Evolutionary conservation across 2,329 filamentous ascomycete species (phyloP), one percentile per base, ranked within the genome.

Genomic region (Dendryphion nanum): DNA sequence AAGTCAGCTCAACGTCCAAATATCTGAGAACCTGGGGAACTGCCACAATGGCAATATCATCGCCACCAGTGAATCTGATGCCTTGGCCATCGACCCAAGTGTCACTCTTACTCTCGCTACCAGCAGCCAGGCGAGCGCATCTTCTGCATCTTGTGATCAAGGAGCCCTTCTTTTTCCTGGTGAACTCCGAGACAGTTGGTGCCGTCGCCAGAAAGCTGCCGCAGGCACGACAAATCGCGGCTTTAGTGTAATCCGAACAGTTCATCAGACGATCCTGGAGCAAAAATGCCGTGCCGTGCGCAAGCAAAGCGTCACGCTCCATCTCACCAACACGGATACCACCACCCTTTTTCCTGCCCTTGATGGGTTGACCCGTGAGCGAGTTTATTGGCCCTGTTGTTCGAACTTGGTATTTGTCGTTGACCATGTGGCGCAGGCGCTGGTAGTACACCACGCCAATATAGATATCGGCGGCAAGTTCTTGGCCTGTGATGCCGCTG

Each of bases 291-390:
- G 90, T 93, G 17, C 93, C 93, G 74, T 98, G 93, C 4, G 93
- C 93, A 40, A 98, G 79, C 16, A 98, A 76, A 3, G 91, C 88
- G 67, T 98, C 93, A 51, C 93, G 86, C 72, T 98, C 93, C 93
- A 98, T 98, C 70, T 98, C 93, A 69, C 93, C 93, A 19, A 98
- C 91, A 76, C 93, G 89, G 63, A 98, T 96, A 83, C 93, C 93
- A 72, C 93, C 93, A 61, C 91, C 93, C 69, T 91, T 88, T 65
- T 94, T 93, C 65, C 93, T 79, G 48, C 93, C 93, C 74, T 97
- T 96, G 75, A 98, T 93, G 28, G 93, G 93, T 65, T 98, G 93
- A 20, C 91, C 90, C 0, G 91, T 97, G 13, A 93, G 81, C 17
- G 85, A 81, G 38, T 93, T 93, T 30, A 96, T 85, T 1, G 90